Conservation (phyloP, 2,329 filamentous ascomycete genomes). For the Diaporthe velutina region DNA sequence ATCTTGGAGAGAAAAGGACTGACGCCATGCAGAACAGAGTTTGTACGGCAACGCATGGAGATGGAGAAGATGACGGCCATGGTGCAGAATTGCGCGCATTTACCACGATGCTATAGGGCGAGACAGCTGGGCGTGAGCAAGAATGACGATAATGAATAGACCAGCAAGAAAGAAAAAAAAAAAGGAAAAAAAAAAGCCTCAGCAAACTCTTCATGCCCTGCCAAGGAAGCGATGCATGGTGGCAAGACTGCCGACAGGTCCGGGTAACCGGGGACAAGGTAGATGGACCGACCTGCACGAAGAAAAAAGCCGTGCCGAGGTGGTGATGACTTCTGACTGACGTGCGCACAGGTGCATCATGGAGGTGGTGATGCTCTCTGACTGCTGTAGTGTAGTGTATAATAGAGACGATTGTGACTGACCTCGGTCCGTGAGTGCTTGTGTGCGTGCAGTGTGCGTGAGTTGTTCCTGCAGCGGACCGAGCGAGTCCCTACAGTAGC, state of each 20-base stretch:
- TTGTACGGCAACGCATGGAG: not conserved
- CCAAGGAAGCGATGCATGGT: constrained; percentile 15
- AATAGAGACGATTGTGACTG: not conserved
- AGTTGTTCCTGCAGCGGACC: constrained; percentile 34
- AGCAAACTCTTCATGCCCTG: constrained; percentile 17
- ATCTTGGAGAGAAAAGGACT: not conserved
- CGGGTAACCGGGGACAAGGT: not conserved
- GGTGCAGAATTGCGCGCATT: not conserved
- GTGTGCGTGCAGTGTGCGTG: not conserved
- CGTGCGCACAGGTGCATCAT: constrained; percentile 21
- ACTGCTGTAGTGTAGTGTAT: not conserved
- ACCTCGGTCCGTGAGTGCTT: not conserved
- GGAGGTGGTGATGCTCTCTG: constrained; percentile 27
- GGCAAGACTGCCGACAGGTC: constrained; percentile 30
- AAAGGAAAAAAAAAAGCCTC: constrained; percentile 7
- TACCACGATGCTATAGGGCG: not conserved
- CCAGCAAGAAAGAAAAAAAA: not conserved
- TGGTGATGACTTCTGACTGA: constrained; percentile 16
- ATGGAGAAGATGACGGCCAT: constrained; percentile 9
- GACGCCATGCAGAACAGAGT: constrained; percentile 14
- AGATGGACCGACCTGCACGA: not conserved
- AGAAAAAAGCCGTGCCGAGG: not conserved
- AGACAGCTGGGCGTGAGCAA: not conserved
- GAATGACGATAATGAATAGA: not conserved
- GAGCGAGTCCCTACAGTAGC: constrained; percentile 6